These are phyloP conservation scores for Lachancea lanzarotensis DNA, from an alignment of 805 yeast genomes.

Conservation along the genomic window DNA sequence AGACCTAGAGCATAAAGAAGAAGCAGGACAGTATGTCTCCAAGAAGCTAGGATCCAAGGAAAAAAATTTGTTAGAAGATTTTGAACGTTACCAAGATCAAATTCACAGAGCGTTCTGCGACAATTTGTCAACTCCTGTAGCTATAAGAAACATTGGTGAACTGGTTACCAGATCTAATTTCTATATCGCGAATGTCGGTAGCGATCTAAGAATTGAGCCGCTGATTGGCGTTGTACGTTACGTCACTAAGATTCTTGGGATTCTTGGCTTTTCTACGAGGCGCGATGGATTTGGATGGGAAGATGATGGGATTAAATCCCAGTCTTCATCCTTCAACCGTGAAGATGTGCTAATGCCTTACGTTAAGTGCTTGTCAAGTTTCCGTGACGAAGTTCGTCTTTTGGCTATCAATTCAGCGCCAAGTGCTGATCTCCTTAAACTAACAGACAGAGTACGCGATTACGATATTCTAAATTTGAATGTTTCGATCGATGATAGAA, in stretches of 20 bases:
- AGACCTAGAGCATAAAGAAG: constrained; percentile 51
- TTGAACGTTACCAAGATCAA: constrained; percentile 45
- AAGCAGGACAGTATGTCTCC: constrained; percentile 45
- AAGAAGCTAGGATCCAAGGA: constrained; percentile 57
- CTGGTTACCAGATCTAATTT: constrained; percentile 65
- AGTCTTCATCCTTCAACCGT: constrained; percentile 18
- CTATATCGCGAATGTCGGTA: constrained; percentile 53
- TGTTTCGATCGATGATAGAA: constrained; percentile 84
- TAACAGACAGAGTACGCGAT: constrained; percentile 70
- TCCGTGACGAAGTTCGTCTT: constrained; percentile 76
- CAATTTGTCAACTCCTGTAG: constrained; percentile 75
- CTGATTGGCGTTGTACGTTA: constrained; percentile 57
- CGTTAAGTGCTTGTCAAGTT: constrained; percentile 65
- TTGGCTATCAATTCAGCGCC: constrained; percentile 59
- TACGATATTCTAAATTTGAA: constrained; percentile 66
- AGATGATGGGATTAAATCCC: constrained; percentile 13
- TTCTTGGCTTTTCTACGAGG: constrained; percentile 73
- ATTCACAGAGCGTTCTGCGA: constrained; percentile 83
- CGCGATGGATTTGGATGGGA: constrained; percentile 78
- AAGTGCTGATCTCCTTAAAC: constrained; percentile 48
- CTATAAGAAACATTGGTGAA: constrained; percentile 56
- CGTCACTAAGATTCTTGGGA: constrained; percentile 60
- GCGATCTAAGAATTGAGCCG: constrained; percentile 56
- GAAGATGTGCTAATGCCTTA: constrained; percentile 79
- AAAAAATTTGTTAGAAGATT: constrained; percentile 45